A percentile compares a stretch with the other conserved stretches of the same genome.
These are phyloP conservation scores for Cerioporus squamosus DNA, from an alignment of 1,284 basidiomycete genomes.

Conservation along the genomic window DNA sequence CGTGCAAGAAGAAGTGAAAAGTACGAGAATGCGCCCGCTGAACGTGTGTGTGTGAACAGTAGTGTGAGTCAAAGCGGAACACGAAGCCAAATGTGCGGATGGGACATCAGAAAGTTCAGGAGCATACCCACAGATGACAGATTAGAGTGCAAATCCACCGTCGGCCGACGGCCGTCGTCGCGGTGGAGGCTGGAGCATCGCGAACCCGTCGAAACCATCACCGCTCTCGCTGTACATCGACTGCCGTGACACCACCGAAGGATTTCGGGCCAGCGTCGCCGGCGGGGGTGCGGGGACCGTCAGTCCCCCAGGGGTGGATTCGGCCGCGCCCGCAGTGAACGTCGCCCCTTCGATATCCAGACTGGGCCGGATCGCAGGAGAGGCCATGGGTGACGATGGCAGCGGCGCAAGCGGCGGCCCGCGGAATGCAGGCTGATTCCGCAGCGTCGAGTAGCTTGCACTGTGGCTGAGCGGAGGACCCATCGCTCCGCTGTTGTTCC, in stretches of 20 bases:
- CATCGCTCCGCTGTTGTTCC: conserved; percentile 2
- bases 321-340: not conserved
- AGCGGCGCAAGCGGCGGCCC: conserved; percentile 31
- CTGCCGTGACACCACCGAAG: conserved; percentile 6
- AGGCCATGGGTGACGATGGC: conserved; percentile 30
- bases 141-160: not conserved
- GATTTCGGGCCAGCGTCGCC: conserved; percentile 2
- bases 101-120: not conserved
- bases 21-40: not conserved
- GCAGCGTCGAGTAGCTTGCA: conserved; percentile 15
- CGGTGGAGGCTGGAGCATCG: conserved; percentile 17
- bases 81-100: not conserved
- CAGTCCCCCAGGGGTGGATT: not conserved
- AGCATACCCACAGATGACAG: not conserved
- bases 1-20: not conserved
- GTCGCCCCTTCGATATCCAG: conserved; percentile 11
- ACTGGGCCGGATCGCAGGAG: conserved; percentile 20
- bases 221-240: conserved; percentile 13
- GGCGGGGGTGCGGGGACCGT: not conserved
- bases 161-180: not conserved
- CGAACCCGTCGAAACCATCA: conserved; percentile 13
- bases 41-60: not conserved
- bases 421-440: conserved; percentile 23
- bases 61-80: not conserved
- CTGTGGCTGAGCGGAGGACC: conserved; percentile 8